Base-by-base conservation (phyloP, 1,284 basidiomycete species). In the Singerocomus inundabilis region DNA sequence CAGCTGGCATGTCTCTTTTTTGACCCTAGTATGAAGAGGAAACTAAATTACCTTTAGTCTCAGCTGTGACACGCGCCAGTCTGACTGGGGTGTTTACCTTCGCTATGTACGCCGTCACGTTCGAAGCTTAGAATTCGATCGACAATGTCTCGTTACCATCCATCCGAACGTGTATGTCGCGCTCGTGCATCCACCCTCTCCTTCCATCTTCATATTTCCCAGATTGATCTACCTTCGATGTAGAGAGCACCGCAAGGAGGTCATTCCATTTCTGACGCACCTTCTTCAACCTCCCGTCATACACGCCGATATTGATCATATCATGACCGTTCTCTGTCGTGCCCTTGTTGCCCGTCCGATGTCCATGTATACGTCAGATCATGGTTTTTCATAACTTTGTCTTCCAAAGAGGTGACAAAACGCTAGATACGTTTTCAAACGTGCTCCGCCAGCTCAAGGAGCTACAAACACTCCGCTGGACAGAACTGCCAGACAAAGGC, bases 31-130 rank as follows among this genome's bases (percentile, higher is more conserved):
- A n/a, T n/a, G n/a, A n/a, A n/a, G n/a, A n/a, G n/a, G n/a, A n/a
- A n/a, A n/a, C n/a, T n/a, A n/a, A n/a, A n/a, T n/a, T n/a, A n/a
- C n/a, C n/a, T n/a, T n/a, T n/a, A 67, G 62, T 53, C 56, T 63
- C 8, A 61, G 11, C 33, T 58, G 64, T 49, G 24, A 49, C 3
- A 63, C 67, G 59, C 36, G 29, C 4, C 49, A 38, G 13, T 57
- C 60, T 15, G 63, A 64, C 37, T 64, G 63, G n/a, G 52, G 64
- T 15, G 36, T 64, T 46, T 68, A 69, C 41, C 63, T 65, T 24
- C 48, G 57, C 12, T 67, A 68, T 44, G 36, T 66, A n/a, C 57
- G 51, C 25, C 63, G 63, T 21, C n/a, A n/a, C n/a, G 63, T 64
- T 8, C 66, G 59, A 38, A 67, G 59, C 12, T 42, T 64, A 36